Evolutionary conservation across 176 grass and related monocot genomes (phyloP), one percentile per base, ranked within the genome.

Genomic region (Canna indica): DNA sequence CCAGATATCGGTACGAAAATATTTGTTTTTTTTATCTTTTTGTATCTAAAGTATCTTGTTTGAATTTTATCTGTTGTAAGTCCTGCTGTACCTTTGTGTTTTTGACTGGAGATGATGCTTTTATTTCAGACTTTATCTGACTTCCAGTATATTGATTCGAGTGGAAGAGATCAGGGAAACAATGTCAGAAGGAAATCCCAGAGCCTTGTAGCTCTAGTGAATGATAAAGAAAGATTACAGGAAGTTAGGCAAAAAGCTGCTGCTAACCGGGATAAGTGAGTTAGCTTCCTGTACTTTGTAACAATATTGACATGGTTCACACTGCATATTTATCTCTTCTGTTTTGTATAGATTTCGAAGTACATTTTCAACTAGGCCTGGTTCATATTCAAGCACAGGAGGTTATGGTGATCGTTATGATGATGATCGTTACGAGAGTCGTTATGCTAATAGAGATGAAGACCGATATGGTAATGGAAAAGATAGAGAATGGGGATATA

Each of bases 111-210:
- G 56, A 70, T 58, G 12, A 75, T 58, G 48, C 53, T 8, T 44
- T 5, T 79, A 60, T 83, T 74, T 33, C 94, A 99, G 94, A 22
- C 89, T 76, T 84, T 99, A 68, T 83, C 94, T 61, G 84, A 99
- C 54, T 99, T 99, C 77, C 94, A 99, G 75, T 99, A 99, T 76
- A 93, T 99, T 17, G 94, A 99, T 80, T 99, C 94, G 39, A 76
- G 80, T 66, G 94, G 90, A 68, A 83, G 90, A 64, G 94, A 99
- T 74, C 94, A 99, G 83, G 94, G 94, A 68, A 88, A 79, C 68
- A 99, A 99, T 81, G 90, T 99, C 22, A 82, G 90, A 12, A 81
- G 84, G 73, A 99, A 99, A 90, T 99, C 90, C 12, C 94, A 93
- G 73, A 88, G 82, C 36, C 89, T 99, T 36, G 84, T 99, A 78